Percentiles rank a stretch among this genome's conserved stretches.
Conservation (phyloP, 805 yeast genomes). For the Ogataea pilisensis region DNA sequence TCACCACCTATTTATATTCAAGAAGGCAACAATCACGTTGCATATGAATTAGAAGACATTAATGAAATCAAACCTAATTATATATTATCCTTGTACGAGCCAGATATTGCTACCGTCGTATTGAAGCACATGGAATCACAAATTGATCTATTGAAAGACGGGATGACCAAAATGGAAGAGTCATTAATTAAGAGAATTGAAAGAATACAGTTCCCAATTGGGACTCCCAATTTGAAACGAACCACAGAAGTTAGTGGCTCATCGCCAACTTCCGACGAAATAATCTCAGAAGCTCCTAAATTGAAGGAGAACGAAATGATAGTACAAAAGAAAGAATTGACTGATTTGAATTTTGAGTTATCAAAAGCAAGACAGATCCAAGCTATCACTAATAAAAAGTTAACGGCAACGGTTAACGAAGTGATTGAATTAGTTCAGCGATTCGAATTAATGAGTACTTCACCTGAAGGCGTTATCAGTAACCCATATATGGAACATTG, state of each 20-base stretch:
- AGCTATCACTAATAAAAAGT: constrained; percentile 35
- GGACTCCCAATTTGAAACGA: not conserved
- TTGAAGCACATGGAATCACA: constrained; percentile 27
- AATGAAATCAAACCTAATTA: constrained; percentile 56
- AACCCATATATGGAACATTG: constrained; percentile 68
- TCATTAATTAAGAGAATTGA: constrained; percentile 23
- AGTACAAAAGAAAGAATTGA: constrained; percentile 29
- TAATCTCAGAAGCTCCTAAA: not conserved
- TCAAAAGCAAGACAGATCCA: constrained; percentile 57
- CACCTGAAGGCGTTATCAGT: constrained; percentile 25
- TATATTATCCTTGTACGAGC: constrained; percentile 55
- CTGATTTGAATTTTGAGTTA: constrained; percentile 54
- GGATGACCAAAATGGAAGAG: constrained; percentile 26
- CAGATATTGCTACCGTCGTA: constrained; percentile 25
- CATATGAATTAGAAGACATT: constrained; percentile 83
- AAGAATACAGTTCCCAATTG: constrained; percentile 14
- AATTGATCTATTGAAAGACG: constrained; percentile 24
- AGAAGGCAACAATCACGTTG: constrained; percentile 53
- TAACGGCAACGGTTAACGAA: constrained; percentile 40
- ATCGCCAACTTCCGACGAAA: not conserved
- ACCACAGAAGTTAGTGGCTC: not conserved
- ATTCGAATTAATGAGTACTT: constrained; percentile 39
- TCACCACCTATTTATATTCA: constrained; percentile 79
- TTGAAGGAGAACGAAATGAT: constrained; percentile 1
- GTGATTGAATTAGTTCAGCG: constrained; percentile 43